Conservation (phyloP, 495 filamentous ascomycete species). For the Aspergillus sparsus region DNA sequence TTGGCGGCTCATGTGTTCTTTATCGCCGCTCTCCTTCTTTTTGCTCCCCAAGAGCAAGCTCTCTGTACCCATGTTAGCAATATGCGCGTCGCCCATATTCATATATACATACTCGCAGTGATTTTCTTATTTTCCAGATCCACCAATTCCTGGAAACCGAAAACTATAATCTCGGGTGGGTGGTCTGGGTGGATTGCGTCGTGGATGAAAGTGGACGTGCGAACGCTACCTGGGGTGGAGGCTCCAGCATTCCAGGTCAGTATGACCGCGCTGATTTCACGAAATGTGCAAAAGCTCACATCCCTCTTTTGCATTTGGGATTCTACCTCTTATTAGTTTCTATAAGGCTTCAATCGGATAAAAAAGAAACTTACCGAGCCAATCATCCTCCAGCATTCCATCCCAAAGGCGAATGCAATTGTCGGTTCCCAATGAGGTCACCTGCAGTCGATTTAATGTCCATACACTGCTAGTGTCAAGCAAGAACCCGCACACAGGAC, state of each 20-base stretch:
- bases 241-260: slow-evolving; percentile 98
- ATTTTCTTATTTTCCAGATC: slow-evolving; percentile 96
- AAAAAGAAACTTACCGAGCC: slow-evolving; percentile 61
- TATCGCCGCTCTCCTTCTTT: slow-evolving; percentile 85
- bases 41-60: slow-evolving; percentile 66
- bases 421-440: slow-evolving; percentile 86
- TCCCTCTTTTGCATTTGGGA: slow-evolving; percentile 81
- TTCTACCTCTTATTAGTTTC: slow-evolving; percentile 53
- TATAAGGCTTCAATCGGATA: not conserved
- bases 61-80: slow-evolving; percentile 47
- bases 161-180: slow-evolving; percentile 86
- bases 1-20: slow-evolving; percentile 95
- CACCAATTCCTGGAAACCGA: slow-evolving; percentile 97
- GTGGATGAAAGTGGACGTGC: slow-evolving; percentile 74
- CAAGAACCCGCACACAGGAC: slow-evolving; percentile 72
- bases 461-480: slow-evolving; percentile 83
- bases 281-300: slow-evolving; percentile 77
- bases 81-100: not conserved
- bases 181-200: slow-evolving; percentile 68
- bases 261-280: slow-evolving; percentile 73
- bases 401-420: slow-evolving; percentile 88
- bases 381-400: slow-evolving; percentile 89
- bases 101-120: slow-evolving; percentile 72
- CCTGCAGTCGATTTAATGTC: slow-evolving; percentile 80
- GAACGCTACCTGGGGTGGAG: slow-evolving; percentile 77